These are phyloP conservation scores for Aureobasidium sp. DNA, from an alignment of 2,329 filamentous ascomycete genomes.

Conservation along the genomic window DNA sequence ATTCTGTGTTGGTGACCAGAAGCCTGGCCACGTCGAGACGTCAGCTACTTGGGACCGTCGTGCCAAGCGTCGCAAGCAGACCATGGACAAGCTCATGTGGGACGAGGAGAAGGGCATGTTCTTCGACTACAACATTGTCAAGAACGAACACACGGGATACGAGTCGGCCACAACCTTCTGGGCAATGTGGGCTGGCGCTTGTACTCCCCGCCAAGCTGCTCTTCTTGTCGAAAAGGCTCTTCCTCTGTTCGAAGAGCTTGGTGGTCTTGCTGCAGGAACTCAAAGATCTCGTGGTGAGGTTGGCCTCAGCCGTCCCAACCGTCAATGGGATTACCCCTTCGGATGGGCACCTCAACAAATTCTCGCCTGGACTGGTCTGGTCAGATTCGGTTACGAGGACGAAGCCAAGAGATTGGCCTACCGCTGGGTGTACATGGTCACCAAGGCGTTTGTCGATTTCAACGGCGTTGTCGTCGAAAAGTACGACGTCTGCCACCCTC, in stretches of 20 bases:
- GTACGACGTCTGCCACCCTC: constrained; percentile 87
- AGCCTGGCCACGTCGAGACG: constrained; percentile 65
- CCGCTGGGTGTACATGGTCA: constrained; percentile 98
- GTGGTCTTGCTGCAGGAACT: constrained; percentile 83
- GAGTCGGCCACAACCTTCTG: constrained; percentile 93
- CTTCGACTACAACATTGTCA: constrained; percentile 90
- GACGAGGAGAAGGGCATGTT: constrained; percentile 89
- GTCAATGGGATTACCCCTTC: constrained; percentile 97
- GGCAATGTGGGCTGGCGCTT: constrained; percentile 92
- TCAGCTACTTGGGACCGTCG: constrained; percentile 88
- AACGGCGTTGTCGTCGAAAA: constrained; percentile 98
- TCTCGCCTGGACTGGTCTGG: constrained; percentile 87
- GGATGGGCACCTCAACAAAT: constrained; percentile 99
- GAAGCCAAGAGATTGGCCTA: constrained; percentile 87
- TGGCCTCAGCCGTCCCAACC: constrained; percentile 76
- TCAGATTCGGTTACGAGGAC: constrained; percentile 84
- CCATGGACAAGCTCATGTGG: constrained; percentile 92
- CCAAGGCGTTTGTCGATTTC: constrained; percentile 95
- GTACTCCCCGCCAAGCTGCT: constrained; percentile 78
- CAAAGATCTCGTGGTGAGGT: constrained; percentile 78
- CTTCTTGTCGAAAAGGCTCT: constrained; percentile 73
- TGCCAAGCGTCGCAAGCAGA: constrained; percentile 72
- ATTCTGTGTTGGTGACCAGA: constrained; percentile 62
- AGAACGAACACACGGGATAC: constrained; percentile 72
- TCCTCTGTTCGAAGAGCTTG: constrained; percentile 79